Evolutionary conservation across 345 rosid genomes (phyloP).

Genomic region (Dovyalis caffra): DNA sequence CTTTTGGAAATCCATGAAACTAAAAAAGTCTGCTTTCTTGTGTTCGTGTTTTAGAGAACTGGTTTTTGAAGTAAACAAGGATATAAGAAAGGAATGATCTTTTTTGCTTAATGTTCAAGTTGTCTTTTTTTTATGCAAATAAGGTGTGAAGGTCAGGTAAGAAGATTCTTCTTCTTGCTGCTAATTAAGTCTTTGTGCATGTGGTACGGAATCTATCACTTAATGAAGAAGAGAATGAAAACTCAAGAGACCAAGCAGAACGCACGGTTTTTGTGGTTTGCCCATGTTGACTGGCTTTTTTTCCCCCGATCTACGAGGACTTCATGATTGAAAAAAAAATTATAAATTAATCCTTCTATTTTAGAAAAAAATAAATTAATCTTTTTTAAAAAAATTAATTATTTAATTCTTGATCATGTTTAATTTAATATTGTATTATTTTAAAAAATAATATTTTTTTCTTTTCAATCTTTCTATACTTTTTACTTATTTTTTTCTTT

Average conservation of each 20-base stretch:
- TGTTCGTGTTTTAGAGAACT: background rate
- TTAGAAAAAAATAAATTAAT: no score
- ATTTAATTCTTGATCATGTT: no score
- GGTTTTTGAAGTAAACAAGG: background rate
- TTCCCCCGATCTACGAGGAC: no score
- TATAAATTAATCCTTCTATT: no score
- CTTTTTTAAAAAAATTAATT: no score
- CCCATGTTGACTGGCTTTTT: background rate
- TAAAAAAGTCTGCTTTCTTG: background rate
- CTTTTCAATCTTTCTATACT: no score
- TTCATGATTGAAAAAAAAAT: no score
- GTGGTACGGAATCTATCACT: background rate
- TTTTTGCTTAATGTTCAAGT: background rate
- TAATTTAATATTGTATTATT: no score
- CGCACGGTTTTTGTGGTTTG: background rate
- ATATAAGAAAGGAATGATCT: background rate
- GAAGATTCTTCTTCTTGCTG: background rate
- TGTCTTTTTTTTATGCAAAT: background rate
- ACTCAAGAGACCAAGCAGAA: background rate
- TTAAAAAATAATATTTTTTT: no score
- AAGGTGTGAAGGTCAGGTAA: background rate
- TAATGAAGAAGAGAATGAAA: background rate
- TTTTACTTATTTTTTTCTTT: no score
- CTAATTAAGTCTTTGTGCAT: background rate
- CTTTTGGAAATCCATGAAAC: constrained; percentile 55